Evolutionary conservation across 179 eudicot genomes (phyloP).

Genomic region (Beta macrorhiza): DNA sequence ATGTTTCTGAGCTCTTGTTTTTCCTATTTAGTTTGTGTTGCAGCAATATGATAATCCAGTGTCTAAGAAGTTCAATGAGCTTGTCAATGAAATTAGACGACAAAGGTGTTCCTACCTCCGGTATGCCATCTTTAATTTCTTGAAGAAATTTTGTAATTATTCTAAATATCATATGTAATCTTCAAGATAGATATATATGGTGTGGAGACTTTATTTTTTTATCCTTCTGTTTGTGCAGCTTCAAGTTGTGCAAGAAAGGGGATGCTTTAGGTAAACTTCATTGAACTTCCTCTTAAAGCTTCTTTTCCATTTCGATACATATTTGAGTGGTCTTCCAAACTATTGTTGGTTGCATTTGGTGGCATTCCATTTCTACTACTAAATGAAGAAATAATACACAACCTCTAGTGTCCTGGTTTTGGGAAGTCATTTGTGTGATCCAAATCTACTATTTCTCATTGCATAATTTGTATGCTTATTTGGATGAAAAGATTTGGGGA

Average conservation of each 20-base stretch:
- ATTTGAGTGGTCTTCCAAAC: neutral
- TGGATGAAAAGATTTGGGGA: neutral
- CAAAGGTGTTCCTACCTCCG: slow-evolving; percentile 92
- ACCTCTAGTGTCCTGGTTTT: neutral
- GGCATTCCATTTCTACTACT: neutral
- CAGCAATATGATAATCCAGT: slow-evolving; percentile 78
- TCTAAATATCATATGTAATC: neutral
- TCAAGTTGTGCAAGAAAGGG: slow-evolving; percentile 91
- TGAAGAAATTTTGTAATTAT: neutral
- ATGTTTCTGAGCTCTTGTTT: slow-evolving; percentile 18
- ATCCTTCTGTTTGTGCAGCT: slow-evolving; percentile 50
- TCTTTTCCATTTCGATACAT: neutral
- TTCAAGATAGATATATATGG: neutral
- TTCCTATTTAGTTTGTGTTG: slow-evolving; percentile 61
- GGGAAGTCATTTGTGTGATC: neutral
- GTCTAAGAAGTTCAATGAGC: slow-evolving; percentile 84
- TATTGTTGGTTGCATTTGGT: neutral
- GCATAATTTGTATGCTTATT: neutral
- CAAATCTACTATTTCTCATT: neutral
- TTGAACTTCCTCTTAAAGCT: neutral
- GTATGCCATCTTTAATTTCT: slow-evolving; percentile 34
- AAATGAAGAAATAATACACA: neutral
- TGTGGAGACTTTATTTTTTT: slow-evolving; percentile 6
- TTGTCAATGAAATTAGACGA: slow-evolving; percentile 87
- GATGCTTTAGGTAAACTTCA: slow-evolving; percentile 74